Percentiles rank a stretch among this genome's conserved stretches.
Evolutionary conservation across 768 basidiomycete genomes (phyloP).

Genomic region (Suillus sp.): DNA sequence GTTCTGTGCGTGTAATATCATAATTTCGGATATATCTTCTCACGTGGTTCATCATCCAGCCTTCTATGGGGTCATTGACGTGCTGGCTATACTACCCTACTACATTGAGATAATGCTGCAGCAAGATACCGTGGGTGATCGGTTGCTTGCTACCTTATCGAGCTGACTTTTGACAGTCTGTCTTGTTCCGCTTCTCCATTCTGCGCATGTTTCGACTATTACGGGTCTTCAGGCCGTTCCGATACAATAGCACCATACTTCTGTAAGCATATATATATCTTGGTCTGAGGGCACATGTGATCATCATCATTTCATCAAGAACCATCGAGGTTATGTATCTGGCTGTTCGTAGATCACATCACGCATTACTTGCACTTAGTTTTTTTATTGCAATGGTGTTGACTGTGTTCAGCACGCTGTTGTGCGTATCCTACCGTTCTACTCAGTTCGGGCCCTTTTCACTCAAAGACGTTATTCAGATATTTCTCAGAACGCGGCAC

Average conservation of each 20-base stretch:
- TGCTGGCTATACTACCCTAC: slow-evolving; percentile 85
- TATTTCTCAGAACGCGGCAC: slow-evolving; percentile 91
- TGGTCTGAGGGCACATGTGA: slow-evolving; percentile 9
- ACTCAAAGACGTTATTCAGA: slow-evolving; percentile 35
- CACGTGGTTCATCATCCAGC: slow-evolving; percentile 39
- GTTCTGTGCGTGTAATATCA: slow-evolving; percentile 51
- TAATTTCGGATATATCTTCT: slow-evolving; percentile 5
- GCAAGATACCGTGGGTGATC: slow-evolving; percentile 76
- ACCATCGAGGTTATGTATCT: slow-evolving; percentile 95
- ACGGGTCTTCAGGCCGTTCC: slow-evolving; percentile 88
- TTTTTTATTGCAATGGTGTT: slow-evolving; percentile 91
- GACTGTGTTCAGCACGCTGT: slow-evolving; percentile 82
- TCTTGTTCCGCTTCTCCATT: slow-evolving; percentile 89
- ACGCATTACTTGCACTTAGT: slow-evolving; percentile 81
- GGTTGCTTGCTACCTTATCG: neutral
- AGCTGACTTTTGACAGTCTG: slow-evolving; percentile 50
- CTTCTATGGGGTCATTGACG: slow-evolving; percentile 85
- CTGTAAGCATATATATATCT: slow-evolving; percentile 49
- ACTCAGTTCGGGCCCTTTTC: neutral
- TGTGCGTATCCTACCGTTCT: slow-evolving; percentile 47
- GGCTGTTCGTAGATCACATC: slow-evolving; percentile 80
- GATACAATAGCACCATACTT: slow-evolving; percentile 80
- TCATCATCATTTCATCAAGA: slow-evolving; percentile 35
- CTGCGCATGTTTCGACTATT: slow-evolving; percentile 86
- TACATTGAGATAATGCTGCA: slow-evolving; percentile 83